A percentile compares a stretch with the other conserved stretches of the same genome.
These are phyloP conservation scores for Auricularia cornea DNA, from an alignment of 768 basidiomycete species.

Conservation along the genomic window DNA sequence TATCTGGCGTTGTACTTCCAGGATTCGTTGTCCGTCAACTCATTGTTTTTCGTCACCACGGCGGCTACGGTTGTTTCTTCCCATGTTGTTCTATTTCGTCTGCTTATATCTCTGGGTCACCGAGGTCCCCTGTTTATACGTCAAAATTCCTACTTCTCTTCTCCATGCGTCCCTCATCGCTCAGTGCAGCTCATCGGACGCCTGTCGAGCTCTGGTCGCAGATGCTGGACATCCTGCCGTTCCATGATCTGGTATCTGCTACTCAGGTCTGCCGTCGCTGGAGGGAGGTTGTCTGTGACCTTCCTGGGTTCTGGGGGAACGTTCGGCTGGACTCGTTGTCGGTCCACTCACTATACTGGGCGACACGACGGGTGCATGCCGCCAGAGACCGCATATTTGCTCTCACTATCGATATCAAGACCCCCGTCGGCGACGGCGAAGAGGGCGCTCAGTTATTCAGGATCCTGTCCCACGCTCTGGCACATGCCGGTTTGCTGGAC, in stretches of 20 bases:
- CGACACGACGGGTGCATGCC: neutral
- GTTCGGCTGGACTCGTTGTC: neutral
- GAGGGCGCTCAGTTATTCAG: neutral
- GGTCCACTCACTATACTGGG: neutral
- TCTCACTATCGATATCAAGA: neutral
- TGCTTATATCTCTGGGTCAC: too few species aligned
- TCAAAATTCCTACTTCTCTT: neutral
- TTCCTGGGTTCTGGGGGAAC: neutral
- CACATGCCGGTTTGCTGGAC: neutral
- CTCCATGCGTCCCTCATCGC: neutral
- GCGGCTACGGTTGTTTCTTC: too few species aligned
- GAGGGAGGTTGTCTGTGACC: neutral
- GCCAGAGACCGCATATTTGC: neutral
- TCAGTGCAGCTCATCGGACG: neutral
- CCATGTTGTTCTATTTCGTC: too few species aligned
- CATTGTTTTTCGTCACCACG: too few species aligned
- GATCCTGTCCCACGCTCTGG: too few species aligned
- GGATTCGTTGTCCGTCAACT: too few species aligned
- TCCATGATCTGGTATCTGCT: neutral
- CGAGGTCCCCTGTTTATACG: too few species aligned
- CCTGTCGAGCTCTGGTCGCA: neutral
- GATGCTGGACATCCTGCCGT: neutral
- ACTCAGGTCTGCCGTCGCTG: neutral
- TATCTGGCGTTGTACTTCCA: too few species aligned
- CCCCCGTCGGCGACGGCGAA: neutral